These are phyloP conservation scores for Piloderma croceum DNA, from an alignment of 768 basidiomycete species.

Conservation along the genomic window DNA sequence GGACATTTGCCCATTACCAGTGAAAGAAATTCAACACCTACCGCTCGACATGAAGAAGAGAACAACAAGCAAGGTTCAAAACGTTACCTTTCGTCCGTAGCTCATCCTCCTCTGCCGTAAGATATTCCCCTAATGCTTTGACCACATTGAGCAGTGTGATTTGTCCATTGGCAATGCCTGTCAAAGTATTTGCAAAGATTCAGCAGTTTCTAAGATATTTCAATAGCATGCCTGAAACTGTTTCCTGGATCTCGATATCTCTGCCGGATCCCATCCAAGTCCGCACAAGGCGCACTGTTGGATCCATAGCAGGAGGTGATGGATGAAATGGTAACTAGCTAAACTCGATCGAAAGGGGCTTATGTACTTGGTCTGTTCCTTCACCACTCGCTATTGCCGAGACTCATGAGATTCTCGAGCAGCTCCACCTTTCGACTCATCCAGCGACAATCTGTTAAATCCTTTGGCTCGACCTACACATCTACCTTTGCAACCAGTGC, in stretches of 20 bases:
- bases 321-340: conserved; percentile 3
- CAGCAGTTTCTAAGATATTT: conserved; percentile 5
- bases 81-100: conserved; percentile 71
- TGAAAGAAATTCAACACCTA: conserved; percentile 84
- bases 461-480: conserved; percentile 7
- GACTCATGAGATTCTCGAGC: too few relatives aligned
- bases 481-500: too few relatives aligned
- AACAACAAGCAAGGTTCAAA: neutral
- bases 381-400: too few relatives aligned
- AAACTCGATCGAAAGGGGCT: conserved; percentile 3
- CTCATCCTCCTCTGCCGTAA: conserved; percentile 80
- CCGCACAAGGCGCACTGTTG: conserved; percentile 48
- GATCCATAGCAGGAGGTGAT: conserved; percentile 33
- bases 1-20: conserved; percentile 60
- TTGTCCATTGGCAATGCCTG: conserved; percentile 50
- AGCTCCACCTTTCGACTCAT: too few relatives aligned
- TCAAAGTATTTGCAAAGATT: conserved; percentile 27
- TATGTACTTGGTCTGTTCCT: neutral
- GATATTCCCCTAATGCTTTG: conserved; percentile 79
- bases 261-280: conserved; percentile 68
- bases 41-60: conserved; percentile 9
- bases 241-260: conserved; percentile 53
- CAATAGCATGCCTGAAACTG: conserved; percentile 49
- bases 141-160: conserved; percentile 71
- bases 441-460: too few relatives aligned